phyloP scores from a whole-genome alignment of 140 eudicot species.

The Anethum foeniculum region DNA sequence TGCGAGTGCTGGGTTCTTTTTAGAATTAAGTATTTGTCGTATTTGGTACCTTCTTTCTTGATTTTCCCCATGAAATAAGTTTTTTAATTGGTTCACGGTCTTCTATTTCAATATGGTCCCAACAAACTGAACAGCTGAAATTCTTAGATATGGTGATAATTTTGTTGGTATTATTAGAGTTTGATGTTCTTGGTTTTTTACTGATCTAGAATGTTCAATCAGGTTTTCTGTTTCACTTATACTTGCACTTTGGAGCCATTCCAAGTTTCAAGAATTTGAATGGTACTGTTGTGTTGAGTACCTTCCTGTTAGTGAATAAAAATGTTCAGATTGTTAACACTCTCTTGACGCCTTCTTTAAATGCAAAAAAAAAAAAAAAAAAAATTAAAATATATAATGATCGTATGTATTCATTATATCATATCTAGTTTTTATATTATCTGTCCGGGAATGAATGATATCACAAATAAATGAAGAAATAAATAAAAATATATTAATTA shows the following conservation, averaged over 20 bases:
- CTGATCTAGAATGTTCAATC: not conserved
- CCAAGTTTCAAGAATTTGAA: no score
- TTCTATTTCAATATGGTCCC: not conserved
- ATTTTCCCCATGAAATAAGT: not conserved
- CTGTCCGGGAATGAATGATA: no score
- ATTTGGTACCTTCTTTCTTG: slow-evolving; percentile 9
- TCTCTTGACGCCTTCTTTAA: no score
- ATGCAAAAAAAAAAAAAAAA: no score
- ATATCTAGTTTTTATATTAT: no score
- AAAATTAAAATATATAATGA: no score
- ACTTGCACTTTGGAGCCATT: not conserved
- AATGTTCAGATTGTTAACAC: no score
- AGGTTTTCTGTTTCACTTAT: not conserved
- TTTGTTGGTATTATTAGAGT: not conserved
- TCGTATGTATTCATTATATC: no score
- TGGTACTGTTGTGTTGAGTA: no score
- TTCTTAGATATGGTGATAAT: not conserved
- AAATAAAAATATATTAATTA: no score
- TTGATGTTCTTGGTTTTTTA: slow-evolving; percentile 1
- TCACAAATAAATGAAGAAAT: no score
- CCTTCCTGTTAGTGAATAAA: no score
- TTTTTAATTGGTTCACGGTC: not conserved
- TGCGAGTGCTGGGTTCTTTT: not conserved
- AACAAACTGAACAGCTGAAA: not conserved
- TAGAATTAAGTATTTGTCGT: slow-evolving; percentile 2